Evolutionary conservation across 2,329 filamentous ascomycete species (phyloP).

Genomic region (Neofusicoccum sp.): DNA sequence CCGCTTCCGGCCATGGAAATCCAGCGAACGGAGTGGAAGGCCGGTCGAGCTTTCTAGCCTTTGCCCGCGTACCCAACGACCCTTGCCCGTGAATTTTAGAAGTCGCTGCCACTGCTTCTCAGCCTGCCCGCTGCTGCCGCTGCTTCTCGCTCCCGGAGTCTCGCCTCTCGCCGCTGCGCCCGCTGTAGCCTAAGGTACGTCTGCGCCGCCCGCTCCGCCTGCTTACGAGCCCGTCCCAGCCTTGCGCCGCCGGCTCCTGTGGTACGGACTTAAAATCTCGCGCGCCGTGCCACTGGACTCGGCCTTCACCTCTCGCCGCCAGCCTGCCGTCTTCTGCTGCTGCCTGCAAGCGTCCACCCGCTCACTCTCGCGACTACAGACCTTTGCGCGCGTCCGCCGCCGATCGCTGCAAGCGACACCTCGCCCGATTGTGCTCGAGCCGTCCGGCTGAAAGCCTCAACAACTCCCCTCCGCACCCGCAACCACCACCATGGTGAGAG

Average conservation of each 20-base stretch:
- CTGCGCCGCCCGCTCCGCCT: not conserved
- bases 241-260: slow-evolving; percentile 4
- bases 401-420: not conserved
- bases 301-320: not conserved
- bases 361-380: not conserved
- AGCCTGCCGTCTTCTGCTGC: not conserved
- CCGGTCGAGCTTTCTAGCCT: slow-evolving; percentile 12
- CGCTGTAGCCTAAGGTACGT: slow-evolving; percentile 2
- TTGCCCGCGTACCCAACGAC: slow-evolving; percentile 14
- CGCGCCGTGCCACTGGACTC: slow-evolving; percentile 7
- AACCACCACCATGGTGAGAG: slow-evolving; percentile 66
- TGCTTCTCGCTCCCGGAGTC: not conserved
- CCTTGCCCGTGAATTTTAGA: slow-evolving; percentile 15
- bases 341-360: not conserved
- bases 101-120: slow-evolving; percentile 1
- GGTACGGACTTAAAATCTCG: not conserved
- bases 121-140: not conserved
- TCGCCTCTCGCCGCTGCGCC: not conserved
- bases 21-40: slow-evolving; percentile 14
- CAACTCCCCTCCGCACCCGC: slow-evolving; percentile 6
- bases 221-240: not conserved
- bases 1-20: slow-evolving; percentile 11
- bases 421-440: not conserved
- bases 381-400: not conserved
- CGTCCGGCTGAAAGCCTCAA: not conserved